Evolutionary conservation across 1,139 yeast species (phyloP).

Genomic region (Kodamaea ohmeri): DNA sequence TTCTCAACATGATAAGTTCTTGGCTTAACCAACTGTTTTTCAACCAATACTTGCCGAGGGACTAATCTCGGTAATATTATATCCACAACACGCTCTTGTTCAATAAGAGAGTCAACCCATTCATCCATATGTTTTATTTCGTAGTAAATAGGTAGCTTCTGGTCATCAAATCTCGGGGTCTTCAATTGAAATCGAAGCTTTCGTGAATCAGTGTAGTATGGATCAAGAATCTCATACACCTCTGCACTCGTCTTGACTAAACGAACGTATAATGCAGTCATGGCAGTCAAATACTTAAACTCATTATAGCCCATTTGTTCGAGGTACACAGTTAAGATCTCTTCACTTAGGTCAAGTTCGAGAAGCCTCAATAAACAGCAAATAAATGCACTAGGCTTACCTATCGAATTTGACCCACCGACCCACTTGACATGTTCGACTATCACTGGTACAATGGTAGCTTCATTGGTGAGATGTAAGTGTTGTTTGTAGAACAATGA

Average conservation of each 20-base stretch:
- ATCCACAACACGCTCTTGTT: constrained; percentile 52
- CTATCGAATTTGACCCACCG: constrained; percentile 50
- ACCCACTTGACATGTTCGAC: constrained; percentile 41
- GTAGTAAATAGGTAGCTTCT: constrained; percentile 26
- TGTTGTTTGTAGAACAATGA: constrained; percentile 66
- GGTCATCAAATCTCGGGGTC: constrained; percentile 22
- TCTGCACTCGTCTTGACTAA: constrained; percentile 44
- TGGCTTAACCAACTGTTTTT: constrained; percentile 36
- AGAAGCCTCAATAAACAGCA: constrained; percentile 60
- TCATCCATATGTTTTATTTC: constrained; percentile 54
- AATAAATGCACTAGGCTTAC: constrained; percentile 61
- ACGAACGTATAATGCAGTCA: constrained; percentile 58
- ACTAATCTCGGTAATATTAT: constrained; percentile 58
- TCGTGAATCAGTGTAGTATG: constrained; percentile 51
- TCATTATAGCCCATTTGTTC: constrained; percentile 44
- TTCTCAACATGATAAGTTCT: constrained; percentile 33
- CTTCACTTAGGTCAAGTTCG: constrained; percentile 58
- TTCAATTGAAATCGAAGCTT: constrained; percentile 39
- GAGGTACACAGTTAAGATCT: constrained; percentile 51
- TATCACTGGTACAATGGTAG: constrained; percentile 34
- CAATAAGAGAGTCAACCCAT: constrained; percentile 53
- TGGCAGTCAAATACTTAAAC: constrained; percentile 66
- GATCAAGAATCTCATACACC: constrained; percentile 52
- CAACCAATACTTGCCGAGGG: constrained; percentile 37
- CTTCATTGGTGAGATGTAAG: constrained; percentile 58